Evolutionary conservation across 805 yeast species (phyloP).

Genomic region (Candida sonorensis): DNA sequence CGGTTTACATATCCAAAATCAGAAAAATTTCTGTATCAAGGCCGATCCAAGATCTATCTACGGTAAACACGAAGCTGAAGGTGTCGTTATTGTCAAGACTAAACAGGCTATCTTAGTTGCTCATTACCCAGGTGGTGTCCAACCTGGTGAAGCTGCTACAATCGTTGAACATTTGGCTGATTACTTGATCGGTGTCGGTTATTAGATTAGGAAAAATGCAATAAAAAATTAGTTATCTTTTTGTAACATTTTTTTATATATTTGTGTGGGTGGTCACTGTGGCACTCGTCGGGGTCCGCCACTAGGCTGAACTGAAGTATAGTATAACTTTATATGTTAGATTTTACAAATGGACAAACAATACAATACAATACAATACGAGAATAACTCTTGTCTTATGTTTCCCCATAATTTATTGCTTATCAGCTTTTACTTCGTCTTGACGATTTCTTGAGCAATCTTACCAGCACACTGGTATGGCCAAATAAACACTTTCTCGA

Average conservation of each 20-base stretch:
- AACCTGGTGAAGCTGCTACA: conserved; percentile 91
- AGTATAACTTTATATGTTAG: too few relatives aligned
- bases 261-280: too few relatives aligned
- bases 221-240: conserved; percentile 2
- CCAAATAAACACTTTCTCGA: conserved; percentile 50
- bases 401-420: too few relatives aligned
- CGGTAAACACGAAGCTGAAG: conserved; percentile 86
- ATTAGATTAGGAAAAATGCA: conserved; percentile 31
- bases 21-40: conserved; percentile 79
- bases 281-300: too few relatives aligned
- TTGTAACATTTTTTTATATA: neutral
- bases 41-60: conserved; percentile 93
- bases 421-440: too few relatives aligned
- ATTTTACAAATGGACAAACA: too few relatives aligned
- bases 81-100: conserved; percentile 87
- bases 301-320: too few relatives aligned
- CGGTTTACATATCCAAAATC: conserved; percentile 81
- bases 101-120: conserved; percentile 88
- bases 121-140: conserved; percentile 89
- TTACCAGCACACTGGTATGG: conserved; percentile 47
- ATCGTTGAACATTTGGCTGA: conserved; percentile 95
- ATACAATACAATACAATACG: too few relatives aligned
- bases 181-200: conserved; percentile 82
- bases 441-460: conserved; percentile 26
- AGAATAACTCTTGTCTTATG: too few relatives aligned